phyloP scores from a whole-genome alignment of 148 eudicot species.

The Fallopia convolvulus region DNA sequence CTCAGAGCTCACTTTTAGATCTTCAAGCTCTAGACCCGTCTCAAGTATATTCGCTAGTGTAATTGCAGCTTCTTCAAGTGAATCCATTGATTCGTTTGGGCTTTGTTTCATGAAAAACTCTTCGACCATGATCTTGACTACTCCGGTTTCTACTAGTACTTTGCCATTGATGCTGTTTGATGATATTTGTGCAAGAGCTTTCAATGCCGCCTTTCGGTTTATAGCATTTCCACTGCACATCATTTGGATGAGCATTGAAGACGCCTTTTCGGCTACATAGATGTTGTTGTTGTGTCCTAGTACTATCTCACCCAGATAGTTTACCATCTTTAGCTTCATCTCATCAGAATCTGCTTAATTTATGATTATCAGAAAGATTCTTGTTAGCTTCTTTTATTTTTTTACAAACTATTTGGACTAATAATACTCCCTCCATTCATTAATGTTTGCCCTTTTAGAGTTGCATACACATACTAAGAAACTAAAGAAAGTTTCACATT shows the following conservation, averaged over 20 bases:
- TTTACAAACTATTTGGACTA: too few relatives aligned
- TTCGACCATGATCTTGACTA: conserved; percentile 36
- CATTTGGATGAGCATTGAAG: conserved; percentile 64
- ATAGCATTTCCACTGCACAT: conserved; percentile 37
- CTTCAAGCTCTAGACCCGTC: conserved; percentile 46
- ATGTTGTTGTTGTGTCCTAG: conserved; percentile 47
- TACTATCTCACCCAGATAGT: conserved; percentile 56
- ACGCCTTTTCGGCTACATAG: conserved; percentile 50
- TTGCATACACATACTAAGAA: too few relatives aligned
- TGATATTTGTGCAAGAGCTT: conserved; percentile 53
- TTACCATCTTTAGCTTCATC: conserved; percentile 57
- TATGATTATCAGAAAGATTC: neutral
- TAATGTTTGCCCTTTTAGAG: too few relatives aligned
- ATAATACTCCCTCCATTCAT: too few relatives aligned
- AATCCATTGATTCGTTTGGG: conserved; percentile 34
- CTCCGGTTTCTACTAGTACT: conserved; percentile 56
- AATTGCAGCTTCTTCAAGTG: conserved; percentile 55
- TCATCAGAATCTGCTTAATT: conserved; percentile 50
- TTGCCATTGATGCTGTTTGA: conserved; percentile 38
- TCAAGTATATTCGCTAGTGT: conserved; percentile 75
- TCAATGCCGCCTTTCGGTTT: conserved; percentile 47
- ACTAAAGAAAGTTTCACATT: too few relatives aligned
- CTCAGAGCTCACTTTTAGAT: conserved; percentile 34
- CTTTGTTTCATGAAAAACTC: conserved; percentile 46
- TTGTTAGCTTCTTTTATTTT: too few relatives aligned